These are phyloP conservation scores for Aegilops bicornis DNA, from an alignment of 176 grass and related monocot genomes.

Conservation along the genomic window DNA sequence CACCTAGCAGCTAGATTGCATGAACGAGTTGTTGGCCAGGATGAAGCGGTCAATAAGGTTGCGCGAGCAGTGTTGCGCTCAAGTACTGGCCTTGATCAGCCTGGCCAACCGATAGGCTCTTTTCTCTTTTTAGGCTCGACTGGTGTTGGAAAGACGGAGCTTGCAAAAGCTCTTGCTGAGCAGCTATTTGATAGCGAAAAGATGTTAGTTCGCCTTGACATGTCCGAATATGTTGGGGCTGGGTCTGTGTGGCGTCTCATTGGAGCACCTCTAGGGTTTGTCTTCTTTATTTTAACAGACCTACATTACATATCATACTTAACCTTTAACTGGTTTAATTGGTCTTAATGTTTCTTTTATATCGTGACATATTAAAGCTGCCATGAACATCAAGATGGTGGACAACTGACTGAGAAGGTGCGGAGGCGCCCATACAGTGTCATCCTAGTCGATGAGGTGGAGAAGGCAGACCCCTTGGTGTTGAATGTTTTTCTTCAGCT, in stretches of 20 bases:
- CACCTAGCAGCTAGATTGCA: neutral
- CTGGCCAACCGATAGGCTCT: conserved; percentile 10
- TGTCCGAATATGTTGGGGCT: neutral
- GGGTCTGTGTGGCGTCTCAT: conserved; percentile 31
- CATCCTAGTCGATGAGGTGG: neutral
- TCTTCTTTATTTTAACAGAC: neutral
- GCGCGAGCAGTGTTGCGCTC: conserved; percentile 28
- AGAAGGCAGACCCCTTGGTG: neutral
- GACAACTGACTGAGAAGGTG: conserved; percentile 1
- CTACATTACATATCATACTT: neutral
- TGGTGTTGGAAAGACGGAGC: conserved; percentile 3
- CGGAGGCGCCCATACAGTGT: neutral
- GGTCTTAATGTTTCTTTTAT: neutral
- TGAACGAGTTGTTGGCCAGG: neutral
- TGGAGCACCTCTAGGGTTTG: conserved; percentile 40
- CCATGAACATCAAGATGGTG: conserved; percentile 2
- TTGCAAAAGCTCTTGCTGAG: neutral
- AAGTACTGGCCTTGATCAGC: conserved; percentile 27
- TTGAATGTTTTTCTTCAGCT: neutral
- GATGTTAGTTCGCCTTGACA: conserved; percentile 2
- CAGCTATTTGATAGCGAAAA: neutral
- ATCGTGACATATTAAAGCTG: neutral
- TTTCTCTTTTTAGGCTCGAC: neutral
- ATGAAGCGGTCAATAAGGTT: conserved; percentile 32
- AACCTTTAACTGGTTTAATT: neutral